Conservation (phyloP, 441 rosid genomes). For the Adansonia grandidieri region DNA sequence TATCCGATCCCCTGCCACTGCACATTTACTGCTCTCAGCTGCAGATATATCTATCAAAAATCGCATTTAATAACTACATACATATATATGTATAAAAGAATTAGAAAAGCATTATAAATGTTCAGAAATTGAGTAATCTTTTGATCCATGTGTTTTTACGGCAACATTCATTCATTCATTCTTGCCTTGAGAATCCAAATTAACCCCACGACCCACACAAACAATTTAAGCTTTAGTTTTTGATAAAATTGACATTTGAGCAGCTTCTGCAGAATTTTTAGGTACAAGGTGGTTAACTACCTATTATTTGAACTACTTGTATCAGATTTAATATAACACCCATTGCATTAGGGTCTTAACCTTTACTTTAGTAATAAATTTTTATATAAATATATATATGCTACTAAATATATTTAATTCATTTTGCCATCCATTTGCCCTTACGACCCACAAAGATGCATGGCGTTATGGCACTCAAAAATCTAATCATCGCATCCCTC, state of each 20-base stretch:
- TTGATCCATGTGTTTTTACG: neutral
- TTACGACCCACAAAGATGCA: neutral
- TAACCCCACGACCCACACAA: constrained; percentile 10
- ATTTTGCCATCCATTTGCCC: neutral
- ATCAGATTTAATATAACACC: neutral
- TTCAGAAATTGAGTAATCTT: neutral
- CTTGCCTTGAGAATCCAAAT: neutral
- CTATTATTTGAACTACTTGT: neutral
- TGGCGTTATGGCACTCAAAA: neutral
- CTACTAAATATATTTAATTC: too few species aligned
- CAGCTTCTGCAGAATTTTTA: neutral
- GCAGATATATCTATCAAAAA: neutral
- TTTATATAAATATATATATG: neutral
- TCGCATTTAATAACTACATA: too few species aligned
- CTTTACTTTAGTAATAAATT: neutral
- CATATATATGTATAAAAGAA: too few species aligned
- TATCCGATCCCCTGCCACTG: neutral
- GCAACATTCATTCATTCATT: neutral
- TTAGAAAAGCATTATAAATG: too few species aligned
- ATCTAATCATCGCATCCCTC: neutral
- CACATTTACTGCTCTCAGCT: neutral
- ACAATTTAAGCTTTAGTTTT: neutral
- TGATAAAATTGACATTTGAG: neutral
- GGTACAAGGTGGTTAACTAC: constrained; percentile 1
- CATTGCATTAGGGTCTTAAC: neutral